Base-by-base conservation (phyloP, 352 stramenopile genomes). In the Phytophthora constricta region DNA sequence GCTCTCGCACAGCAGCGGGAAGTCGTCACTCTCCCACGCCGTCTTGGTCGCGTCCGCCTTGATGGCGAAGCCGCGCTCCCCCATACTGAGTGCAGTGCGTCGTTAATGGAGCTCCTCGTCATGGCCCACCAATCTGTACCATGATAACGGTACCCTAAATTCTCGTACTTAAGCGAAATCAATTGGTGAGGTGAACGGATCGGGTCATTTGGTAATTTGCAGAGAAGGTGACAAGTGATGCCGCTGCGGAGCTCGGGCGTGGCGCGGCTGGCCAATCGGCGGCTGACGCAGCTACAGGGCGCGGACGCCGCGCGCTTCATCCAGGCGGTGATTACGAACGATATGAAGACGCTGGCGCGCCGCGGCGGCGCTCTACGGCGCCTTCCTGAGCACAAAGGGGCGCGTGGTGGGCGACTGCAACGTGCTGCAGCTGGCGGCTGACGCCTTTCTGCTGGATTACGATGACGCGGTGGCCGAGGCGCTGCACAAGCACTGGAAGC, bases 1-100 rank as follows among this genome's bases (percentile, higher is more conserved):
- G 19, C 92, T 98, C 82, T 99, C 97, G 69, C 98, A 99, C 2
- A 99, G 87, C 58, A 99, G 86, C 56, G 97, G 97, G 77, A 99
- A 99, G 69, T 99, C 97, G 26, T 98, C 96, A 55, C 97, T 90
- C 79, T 97, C 85, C 90, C 88, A 96, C 58, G 72, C 75, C 34
- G 90, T 84, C 87, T 96, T 95, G 74, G 79, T 91, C 62, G 75
- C 71, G 74, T 96, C 87, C 48, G 87, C 79, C 84, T 97, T 96
- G 76, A 96, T 95, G 20, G 68, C 87, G 57, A 96, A 88, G 19
- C 89, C 89, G n/a, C 87, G 87, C 72, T 96, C 89, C 52, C 77
- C 80, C 87, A 95, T 95, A 20, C 16, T 76, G 51, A 4, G 10
- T 27, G 5, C 22, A n/a, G 57, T 43, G 55, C 57, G 49, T 64